Base-by-base conservation (phyloP, 2,329 filamentous ascomycete species). In the Pestalotiopsis sp. region DNA sequence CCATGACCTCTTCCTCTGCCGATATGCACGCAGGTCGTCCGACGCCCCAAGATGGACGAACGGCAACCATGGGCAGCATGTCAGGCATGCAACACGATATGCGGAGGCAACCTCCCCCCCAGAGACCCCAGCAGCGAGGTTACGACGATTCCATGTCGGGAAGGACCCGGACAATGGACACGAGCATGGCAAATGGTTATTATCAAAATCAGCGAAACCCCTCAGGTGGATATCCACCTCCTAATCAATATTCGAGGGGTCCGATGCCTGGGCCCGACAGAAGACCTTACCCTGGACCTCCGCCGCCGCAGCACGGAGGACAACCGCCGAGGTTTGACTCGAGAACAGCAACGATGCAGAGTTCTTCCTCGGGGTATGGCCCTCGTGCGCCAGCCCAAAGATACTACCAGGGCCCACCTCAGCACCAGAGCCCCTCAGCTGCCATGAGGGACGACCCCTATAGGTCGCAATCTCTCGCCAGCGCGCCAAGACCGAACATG, bases 381-480 rank as follows among this genome's bases (percentile, higher is more conserved):
- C 76, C 77, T 68, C 82, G 81, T 77, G 84, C 80, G 67, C 83
- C 84, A 69, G 83, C 79, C 75, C 86, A 91, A 74, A 86, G 89
- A 66, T 89, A 87, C 72, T 89, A 92, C 75, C 88, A 89, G 70
- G 84, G 86, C 68, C 87, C 87, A 9, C 70, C 67, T 25, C 70
- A 73, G 74, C 87, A 88, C 23, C 59, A 27, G n/a, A 36, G 59
- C 59, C 86, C 90, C 11, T 84, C 81, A 14, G 90, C 93, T 63
- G 93, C 94, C 59, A 81, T 97, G 81, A 96, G 96, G 78, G 91
- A 89, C 45, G 95, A 98, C 80, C 86, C 91, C 5, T 97, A 94
- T 82, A 90, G 96, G 69, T 97, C 96, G n/a, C 94, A 97, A 75
- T 98, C 95, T 41, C 90, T 99, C 77, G 95, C 94, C 49, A 91